phyloP scores from a whole-genome alignment of 345 rosid genomes.

The Anastatica hierochuntica region DNA sequence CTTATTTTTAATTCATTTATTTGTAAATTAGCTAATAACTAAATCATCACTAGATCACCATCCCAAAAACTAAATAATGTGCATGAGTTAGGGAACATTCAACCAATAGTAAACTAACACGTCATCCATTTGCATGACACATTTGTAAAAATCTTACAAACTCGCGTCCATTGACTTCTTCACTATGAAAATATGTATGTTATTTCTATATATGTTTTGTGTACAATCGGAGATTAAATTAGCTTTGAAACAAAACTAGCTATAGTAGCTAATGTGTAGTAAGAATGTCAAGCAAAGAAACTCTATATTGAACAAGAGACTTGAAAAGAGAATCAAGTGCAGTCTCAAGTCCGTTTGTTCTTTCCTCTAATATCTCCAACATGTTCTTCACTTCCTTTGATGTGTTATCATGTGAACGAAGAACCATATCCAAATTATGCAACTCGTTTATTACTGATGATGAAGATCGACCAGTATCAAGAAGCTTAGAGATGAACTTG shows the following conservation, averaged over 20 bases:
- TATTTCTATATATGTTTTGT: constrained; percentile 10
- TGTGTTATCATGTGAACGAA: constrained; percentile 9
- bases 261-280: constrained; percentile 18
- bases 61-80: not conserved
- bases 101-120: too few species aligned
- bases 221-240: constrained; percentile 18
- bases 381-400: constrained; percentile 17
- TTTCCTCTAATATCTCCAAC: constrained; percentile 24
- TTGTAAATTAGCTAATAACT: not conserved
- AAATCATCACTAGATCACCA: not conserved
- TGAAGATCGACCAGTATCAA: constrained; percentile 12
- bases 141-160: not conserved
- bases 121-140: not conserved
- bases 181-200: not conserved
- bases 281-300: constrained; percentile 42
- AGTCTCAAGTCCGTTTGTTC: constrained; percentile 34
- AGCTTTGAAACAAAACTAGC: too few species aligned
- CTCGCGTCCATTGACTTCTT: not conserved
- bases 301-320: constrained; percentile 41
- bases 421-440: constrained; percentile 31
- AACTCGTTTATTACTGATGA: constrained; percentile 26
- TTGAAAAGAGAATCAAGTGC: constrained; percentile 37
- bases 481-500: too few species aligned
- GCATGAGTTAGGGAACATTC: constrained; percentile 22
- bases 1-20: not conserved